A percentile compares a stretch with the other conserved stretches of the same genome.
Evolutionary conservation across 2,329 filamentous ascomycete species (phyloP).

Genomic region (Dactylellina leptospora): DNA sequence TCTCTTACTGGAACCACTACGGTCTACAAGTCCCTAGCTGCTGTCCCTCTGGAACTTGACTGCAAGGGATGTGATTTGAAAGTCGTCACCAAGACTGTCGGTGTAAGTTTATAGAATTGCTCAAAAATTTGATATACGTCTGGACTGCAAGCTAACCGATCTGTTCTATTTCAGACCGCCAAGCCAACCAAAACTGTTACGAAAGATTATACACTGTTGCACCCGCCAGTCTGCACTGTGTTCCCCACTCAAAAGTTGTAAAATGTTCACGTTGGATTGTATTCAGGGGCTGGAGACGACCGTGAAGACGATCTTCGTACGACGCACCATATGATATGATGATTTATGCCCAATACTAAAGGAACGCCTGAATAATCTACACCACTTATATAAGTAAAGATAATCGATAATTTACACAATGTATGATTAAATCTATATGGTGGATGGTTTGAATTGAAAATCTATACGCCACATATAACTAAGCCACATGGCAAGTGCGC

Average conservation of each 20-base stretch:
- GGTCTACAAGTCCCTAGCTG: slow-evolving; percentile 18
- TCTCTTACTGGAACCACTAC: slow-evolving; percentile 24
- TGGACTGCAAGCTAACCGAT: neutral
- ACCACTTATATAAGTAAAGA: too few species aligned
- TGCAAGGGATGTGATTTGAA: slow-evolving; percentile 25
- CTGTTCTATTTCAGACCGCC: neutral
- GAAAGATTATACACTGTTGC: neutral
- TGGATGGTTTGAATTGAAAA: too few species aligned
- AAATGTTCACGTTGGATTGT: neutral
- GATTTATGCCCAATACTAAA: too few species aligned
- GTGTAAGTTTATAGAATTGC: slow-evolving; percentile 3
- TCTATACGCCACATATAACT: too few species aligned
- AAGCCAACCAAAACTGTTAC: slow-evolving; percentile 1
- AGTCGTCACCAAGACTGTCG: slow-evolving; percentile 14
- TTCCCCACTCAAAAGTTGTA: neutral
- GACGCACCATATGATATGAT: too few species aligned
- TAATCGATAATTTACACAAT: too few species aligned
- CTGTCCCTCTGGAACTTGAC: slow-evolving; percentile 23
- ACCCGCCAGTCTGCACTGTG: slow-evolving; percentile 8
- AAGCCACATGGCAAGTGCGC: too few species aligned
- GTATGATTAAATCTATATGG: too few species aligned
- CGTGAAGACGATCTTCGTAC: too few species aligned
- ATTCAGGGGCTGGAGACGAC: too few species aligned
- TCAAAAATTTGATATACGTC: neutral
- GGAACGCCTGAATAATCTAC: too few species aligned